A percentile compares a stretch with the other conserved stretches of the same genome.
phyloP scores from a whole-genome alignment of 176 grass and related monocot genomes.

The Juncus effusus region DNA sequence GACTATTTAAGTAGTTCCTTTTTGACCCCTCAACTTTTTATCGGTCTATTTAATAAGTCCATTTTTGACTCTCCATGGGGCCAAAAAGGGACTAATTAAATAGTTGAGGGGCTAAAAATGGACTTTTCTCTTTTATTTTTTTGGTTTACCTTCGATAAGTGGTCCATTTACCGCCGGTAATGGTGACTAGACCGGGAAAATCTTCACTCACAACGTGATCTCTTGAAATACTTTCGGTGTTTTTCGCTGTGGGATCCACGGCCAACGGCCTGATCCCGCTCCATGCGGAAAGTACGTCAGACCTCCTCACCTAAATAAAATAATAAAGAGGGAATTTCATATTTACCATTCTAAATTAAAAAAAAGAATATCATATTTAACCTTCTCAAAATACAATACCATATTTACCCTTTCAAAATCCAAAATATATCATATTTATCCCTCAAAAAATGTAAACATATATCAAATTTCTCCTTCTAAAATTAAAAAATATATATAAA shows the following conservation, averaged over 20 bases:
- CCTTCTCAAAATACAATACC: too few species aligned
- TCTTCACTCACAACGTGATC: slow-evolving; percentile 92
- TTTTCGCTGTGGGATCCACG: slow-evolving; percentile 83
- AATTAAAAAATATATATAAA: too few species aligned
- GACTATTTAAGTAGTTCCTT: too few species aligned
- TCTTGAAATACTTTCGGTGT: slow-evolving; percentile 91
- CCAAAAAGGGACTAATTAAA: too few species aligned
- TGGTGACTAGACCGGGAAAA: slow-evolving; percentile 85
- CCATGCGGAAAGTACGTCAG: slow-evolving; percentile 96
- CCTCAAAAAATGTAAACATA: too few species aligned
- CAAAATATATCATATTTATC: neutral
- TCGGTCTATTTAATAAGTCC: too few species aligned
- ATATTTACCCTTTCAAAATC: too few species aligned
- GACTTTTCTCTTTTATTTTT: neutral
- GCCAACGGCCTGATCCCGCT: slow-evolving; percentile 93
- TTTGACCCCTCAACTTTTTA: too few species aligned
- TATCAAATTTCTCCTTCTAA: too few species aligned
- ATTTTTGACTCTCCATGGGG: too few species aligned
- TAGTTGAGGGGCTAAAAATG: too few species aligned
- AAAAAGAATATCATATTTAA: neutral
- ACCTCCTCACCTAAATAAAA: slow-evolving; percentile 70
- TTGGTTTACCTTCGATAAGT: slow-evolving; percentile 82
- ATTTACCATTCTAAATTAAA: neutral
- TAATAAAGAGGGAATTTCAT: neutral
- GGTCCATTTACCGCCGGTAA: slow-evolving; percentile 98